phyloP scores from a whole-genome alignment of 1,284 basidiomycete genomes.

The Malassezia sp. region DNA sequence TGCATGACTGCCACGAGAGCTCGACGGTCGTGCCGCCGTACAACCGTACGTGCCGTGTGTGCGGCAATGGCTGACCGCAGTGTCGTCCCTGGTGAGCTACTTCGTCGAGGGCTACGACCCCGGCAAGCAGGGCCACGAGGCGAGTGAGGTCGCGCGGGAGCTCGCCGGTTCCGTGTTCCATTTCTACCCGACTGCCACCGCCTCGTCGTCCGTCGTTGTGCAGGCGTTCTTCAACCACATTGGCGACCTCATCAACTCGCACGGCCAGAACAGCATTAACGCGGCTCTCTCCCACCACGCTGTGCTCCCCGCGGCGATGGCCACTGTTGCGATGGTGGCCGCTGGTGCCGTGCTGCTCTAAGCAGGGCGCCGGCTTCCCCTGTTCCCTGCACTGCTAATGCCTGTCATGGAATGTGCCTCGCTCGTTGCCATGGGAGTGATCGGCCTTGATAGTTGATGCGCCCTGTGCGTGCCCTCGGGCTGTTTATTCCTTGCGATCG shows the following conservation, averaged over 20 bases:
- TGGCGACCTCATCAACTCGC: conserved; percentile 22
- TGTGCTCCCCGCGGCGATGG: conserved; percentile 16
- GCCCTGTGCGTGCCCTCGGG: no score
- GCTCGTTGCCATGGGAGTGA: no score
- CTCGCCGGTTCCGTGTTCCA: conserved; percentile 32
- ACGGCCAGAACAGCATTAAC: conserved; percentile 18
- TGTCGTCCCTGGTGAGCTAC: conserved; percentile 30
- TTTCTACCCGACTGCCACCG: conserved; percentile 40
- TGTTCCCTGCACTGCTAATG: no score
- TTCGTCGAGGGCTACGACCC: conserved; percentile 29
- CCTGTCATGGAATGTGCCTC: no score
- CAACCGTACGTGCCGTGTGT: conserved; percentile 19
- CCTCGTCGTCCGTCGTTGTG: conserved; percentile 16
- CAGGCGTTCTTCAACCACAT: conserved; percentile 22
- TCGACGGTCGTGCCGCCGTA: conserved; percentile 29
- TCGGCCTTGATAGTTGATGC: no score
- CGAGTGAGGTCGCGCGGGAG: conserved; percentile 30
- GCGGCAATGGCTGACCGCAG: conserved; percentile 9
- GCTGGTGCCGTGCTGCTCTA: conserved; percentile 40
- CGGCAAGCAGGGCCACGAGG: conserved; percentile 21
- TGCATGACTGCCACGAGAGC: conserved; percentile 25
- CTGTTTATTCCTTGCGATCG: no score
- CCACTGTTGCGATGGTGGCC: conserved; percentile 28
- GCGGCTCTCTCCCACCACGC: conserved; percentile 7
- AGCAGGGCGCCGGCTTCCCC: no score